Conservation (phyloP, 2,329 filamentous ascomycete species). For the Pseudogymnoascus verrucosus region DNA sequence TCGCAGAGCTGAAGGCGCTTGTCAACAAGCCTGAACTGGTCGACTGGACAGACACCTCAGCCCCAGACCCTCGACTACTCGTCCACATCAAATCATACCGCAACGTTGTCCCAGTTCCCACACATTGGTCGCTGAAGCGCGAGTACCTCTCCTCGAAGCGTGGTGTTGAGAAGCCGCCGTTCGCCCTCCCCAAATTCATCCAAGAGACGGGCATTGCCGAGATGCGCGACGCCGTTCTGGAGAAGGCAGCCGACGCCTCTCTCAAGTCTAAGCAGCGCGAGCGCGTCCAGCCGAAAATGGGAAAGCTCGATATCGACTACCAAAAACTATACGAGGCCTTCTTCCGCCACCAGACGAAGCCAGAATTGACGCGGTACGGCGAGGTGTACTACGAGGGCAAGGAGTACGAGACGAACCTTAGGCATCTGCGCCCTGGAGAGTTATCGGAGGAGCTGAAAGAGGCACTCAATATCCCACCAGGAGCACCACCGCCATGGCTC, state of each 20-base stretch:
- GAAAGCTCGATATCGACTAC: constrained; percentile 96
- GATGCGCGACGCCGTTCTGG: constrained; percentile 93
- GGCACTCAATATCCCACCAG: constrained; percentile 86
- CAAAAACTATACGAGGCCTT: constrained; percentile 97
- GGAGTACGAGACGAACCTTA: constrained; percentile 90
- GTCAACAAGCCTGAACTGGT: constrained; percentile 89
- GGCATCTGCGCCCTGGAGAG: constrained; percentile 83
- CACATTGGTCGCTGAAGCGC: constrained; percentile 91
- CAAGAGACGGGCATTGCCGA: constrained; percentile 95
- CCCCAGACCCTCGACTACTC: constrained; percentile 77
- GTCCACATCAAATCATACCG: constrained; percentile 92
- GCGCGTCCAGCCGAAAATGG: constrained; percentile 90
- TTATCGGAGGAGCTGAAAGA: constrained; percentile 84
- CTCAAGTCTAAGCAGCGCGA: constrained; percentile 95
- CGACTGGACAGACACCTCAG: constrained; percentile 94
- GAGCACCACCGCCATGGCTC: constrained; percentile 90
- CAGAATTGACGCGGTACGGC: constrained; percentile 84
- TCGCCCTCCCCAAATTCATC: constrained; percentile 90
- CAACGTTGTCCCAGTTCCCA: constrained; percentile 90
- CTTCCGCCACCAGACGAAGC: constrained; percentile 96
- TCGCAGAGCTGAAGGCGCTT: constrained; percentile 89
- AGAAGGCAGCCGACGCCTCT: constrained; percentile 87
- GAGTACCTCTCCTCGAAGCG: constrained; percentile 96
- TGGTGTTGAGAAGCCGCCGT: constrained; percentile 91
- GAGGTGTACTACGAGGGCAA: constrained; percentile 99